phyloP scores from a whole-genome alignment of 306 rosid species.

The Begonia masoniana region DNA sequence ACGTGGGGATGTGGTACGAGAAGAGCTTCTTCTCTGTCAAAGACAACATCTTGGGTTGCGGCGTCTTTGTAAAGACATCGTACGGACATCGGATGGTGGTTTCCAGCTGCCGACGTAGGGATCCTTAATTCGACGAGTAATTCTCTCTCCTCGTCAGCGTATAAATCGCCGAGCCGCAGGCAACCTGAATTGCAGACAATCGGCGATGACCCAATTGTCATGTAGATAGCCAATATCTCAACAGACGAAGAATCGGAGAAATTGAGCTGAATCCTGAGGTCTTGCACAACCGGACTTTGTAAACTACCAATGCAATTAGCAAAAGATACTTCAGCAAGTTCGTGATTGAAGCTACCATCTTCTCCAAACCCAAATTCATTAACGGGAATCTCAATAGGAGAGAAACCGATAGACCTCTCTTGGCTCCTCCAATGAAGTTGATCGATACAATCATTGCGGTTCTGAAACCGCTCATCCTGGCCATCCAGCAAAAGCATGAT shows the following conservation, averaged over 20 bases:
- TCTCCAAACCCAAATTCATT: slow-evolving; percentile 54
- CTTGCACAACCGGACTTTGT: slow-evolving; percentile 61
- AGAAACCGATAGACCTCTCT: slow-evolving; percentile 51
- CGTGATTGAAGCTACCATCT: slow-evolving; percentile 32
- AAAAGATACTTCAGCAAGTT: slow-evolving; percentile 59
- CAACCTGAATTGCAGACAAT: slow-evolving; percentile 34
- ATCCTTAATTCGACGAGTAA: slow-evolving; percentile 48
- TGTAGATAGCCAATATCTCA: slow-evolving; percentile 48
- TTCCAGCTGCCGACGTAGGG: slow-evolving; percentile 21
- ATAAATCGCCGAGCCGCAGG: slow-evolving; percentile 64
- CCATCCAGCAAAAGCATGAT: slow-evolving; percentile 68
- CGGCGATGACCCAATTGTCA: slow-evolving; percentile 40
- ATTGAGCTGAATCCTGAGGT: slow-evolving; percentile 53
- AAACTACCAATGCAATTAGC: slow-evolving; percentile 63
- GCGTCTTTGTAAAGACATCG: slow-evolving; percentile 69
- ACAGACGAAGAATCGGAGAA: slow-evolving; percentile 25
- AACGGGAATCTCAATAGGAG: slow-evolving; percentile 77
- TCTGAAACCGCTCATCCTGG: slow-evolving; percentile 35
- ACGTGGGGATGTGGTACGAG: slow-evolving; percentile 29
- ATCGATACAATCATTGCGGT: background rate
- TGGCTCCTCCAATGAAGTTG: slow-evolving; percentile 29
- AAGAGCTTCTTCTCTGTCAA: slow-evolving; percentile 46
- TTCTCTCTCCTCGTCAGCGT: slow-evolving; percentile 74
- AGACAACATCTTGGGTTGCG: slow-evolving; percentile 45
- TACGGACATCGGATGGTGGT: slow-evolving; percentile 53